Base-by-base conservation (phyloP, 1,284 basidiomycete species). In the Grifola frondosa region DNA sequence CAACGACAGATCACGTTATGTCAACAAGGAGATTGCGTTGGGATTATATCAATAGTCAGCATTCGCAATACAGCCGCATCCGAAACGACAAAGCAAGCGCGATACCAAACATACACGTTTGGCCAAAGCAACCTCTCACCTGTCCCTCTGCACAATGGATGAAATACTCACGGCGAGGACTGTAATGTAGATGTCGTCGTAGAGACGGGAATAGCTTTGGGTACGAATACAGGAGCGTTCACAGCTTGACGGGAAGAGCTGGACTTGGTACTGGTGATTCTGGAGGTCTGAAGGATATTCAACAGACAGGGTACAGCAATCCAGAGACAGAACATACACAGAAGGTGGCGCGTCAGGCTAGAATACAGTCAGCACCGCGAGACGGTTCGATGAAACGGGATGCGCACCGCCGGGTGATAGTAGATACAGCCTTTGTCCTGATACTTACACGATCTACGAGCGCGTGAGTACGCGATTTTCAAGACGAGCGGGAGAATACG, bases 201-300 rank as follows among this genome's bases (percentile, higher is more conserved):
- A 29, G 54, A 48, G 5, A 43, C 40, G 7, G 56, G 48, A 40
- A 49, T 49, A 28, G 50, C 67, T 63, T 89, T 91, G 25, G 91
- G 91, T 17, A 94, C 81, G 53, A 94, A 94, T 30, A 92, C 83
- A 28, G 91, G 90, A 1, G 91, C 91, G 58, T 90, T 81, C 46
- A 85, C 74, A 10, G 83, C 71, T 50, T 69, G 65, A 72, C 60
- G 15, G 73, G 68, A 37, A 78, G 53, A 19, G 70, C 49, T 3
- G 62, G 50, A 37, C 41, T 49, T 33, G 64, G 61, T 11, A 58
- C 61, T n/a, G 78, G 74, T 11, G 77, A 74, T 39, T 78, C 76
- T 13, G 73, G 64, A 30, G 68, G 59, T 46, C 74, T 77, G 53
- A 30, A 46, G 16, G 40, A 16, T 13, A 5, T 15, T 54, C 13